These are phyloP conservation scores for Globisporangium carolinianum DNA, from an alignment of 352 stramenopile genomes.

Conservation along the genomic window DNA sequence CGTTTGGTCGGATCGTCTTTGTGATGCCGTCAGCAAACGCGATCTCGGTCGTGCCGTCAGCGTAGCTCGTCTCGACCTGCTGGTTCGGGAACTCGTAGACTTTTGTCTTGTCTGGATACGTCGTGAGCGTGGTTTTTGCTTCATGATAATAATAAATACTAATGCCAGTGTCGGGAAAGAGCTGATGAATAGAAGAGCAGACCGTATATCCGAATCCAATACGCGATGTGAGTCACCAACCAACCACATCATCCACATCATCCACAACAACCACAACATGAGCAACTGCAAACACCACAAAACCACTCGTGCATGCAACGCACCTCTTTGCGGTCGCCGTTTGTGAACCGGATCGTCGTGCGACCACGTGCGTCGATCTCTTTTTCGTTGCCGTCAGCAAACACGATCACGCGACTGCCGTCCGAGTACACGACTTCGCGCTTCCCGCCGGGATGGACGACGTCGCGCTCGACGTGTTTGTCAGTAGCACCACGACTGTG, in stretches of 20 bases:
- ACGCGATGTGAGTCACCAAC: too few relatives aligned
- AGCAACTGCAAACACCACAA: not conserved
- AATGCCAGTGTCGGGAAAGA: constrained; percentile 74
- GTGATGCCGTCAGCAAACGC: constrained; percentile 92
- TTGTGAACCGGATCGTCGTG: constrained; percentile 88
- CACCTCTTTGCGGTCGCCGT: constrained; percentile 94
- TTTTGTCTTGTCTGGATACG: constrained; percentile 89
- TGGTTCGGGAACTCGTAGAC: constrained; percentile 96
- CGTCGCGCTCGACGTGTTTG: constrained; percentile 23
- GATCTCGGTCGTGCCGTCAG: constrained; percentile 92
- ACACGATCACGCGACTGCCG: constrained; percentile 72
- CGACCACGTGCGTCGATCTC: constrained; percentile 87
- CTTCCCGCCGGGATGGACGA: constrained; percentile 52
- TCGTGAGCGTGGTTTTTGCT: constrained; percentile 92
- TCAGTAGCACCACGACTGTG: not conserved
- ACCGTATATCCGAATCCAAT: not conserved
- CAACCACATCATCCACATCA: too few relatives aligned
- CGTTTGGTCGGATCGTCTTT: constrained; percentile 75
- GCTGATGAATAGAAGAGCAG: constrained; percentile 14
- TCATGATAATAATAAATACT: constrained; percentile 93
- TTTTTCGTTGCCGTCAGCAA: constrained; percentile 92
- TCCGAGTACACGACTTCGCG: constrained; percentile 53
- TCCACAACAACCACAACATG: not conserved
- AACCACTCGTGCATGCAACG: not conserved
- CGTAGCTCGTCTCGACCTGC: constrained; percentile 91